Conservation (phyloP, 2,329 filamentous ascomycete genomes). For the Rosellinia necatrix region DNA sequence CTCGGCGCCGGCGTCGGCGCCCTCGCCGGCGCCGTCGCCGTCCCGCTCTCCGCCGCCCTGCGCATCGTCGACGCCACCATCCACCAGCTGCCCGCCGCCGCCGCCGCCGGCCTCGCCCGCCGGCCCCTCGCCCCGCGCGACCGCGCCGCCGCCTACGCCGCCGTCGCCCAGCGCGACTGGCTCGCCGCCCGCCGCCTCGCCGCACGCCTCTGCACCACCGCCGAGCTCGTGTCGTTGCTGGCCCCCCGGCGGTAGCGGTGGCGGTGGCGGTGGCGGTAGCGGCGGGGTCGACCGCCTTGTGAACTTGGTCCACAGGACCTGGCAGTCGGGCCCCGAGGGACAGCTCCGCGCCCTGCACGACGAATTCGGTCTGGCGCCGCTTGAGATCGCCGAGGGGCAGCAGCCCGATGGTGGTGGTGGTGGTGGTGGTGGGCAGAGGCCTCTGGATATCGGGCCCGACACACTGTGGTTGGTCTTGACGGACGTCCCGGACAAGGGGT, state of each 20-base stretch:
- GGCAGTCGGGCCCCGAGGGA: not conserved
- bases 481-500: not conserved
- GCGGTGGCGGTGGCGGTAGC: not conserved
- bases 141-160: slow-evolving; percentile 48
- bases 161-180: slow-evolving; percentile 51
- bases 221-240: slow-evolving; percentile 10
- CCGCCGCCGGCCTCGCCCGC: slow-evolving; percentile 41
- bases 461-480: slow-evolving; percentile 27
- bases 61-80: slow-evolving; percentile 44
- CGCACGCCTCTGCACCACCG: slow-evolving; percentile 9
- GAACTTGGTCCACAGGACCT: not conserved
- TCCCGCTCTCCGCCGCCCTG: slow-evolving; percentile 46
- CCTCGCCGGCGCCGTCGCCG: slow-evolving; percentile 44
- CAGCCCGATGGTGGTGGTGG: too few species aligned
- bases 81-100: slow-evolving; percentile 42
- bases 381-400: slow-evolving; percentile 8
- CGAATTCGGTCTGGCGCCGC: slow-evolving; percentile 15
- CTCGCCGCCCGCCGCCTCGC: slow-evolving; percentile 44
- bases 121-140: slow-evolving; percentile 49
- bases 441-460: slow-evolving; percentile 15
- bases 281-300: slow-evolving; percentile 2
- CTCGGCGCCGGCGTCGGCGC: slow-evolving; percentile 45
- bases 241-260: not conserved
- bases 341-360: slow-evolving; percentile 15
- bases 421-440: not conserved